Conservation (phyloP, 2,329 filamentous ascomycete genomes). For the Orbilia javanica region DNA sequence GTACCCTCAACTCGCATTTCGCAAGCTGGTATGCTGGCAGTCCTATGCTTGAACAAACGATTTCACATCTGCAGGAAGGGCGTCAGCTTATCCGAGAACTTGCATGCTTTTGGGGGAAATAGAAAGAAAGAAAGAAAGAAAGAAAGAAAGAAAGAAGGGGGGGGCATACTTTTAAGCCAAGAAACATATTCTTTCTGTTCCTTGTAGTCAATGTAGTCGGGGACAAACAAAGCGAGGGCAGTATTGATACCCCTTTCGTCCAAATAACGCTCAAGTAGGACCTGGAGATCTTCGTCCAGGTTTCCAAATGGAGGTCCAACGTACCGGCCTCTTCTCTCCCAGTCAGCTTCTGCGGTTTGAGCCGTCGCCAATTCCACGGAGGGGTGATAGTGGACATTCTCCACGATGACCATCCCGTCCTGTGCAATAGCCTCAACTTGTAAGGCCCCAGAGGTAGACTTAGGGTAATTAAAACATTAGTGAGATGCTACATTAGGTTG, state of each 20-base stretch:
- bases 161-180: constrained; percentile 79
- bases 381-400: constrained; percentile 89
- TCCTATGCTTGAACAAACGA: constrained; percentile 42
- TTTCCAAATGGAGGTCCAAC: constrained; percentile 92
- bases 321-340: constrained; percentile 82
- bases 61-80: constrained; percentile 34
- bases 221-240: constrained; percentile 87
- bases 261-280: constrained; percentile 90
- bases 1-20: background rate
- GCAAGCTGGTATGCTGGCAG: background rate
- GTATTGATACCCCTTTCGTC: constrained; percentile 93
- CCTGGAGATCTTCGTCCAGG: constrained; percentile 94
- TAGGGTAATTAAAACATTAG: background rate
- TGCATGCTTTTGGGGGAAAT: background rate
- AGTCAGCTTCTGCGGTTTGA: constrained; percentile 79
- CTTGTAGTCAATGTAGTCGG: constrained; percentile 97
- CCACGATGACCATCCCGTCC: constrained; percentile 86
- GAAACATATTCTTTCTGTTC: constrained; percentile 96
- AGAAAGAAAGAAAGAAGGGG: no score
- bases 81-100: constrained; percentile 5
- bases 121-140: no score
- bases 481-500: background rate
- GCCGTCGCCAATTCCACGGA: constrained; percentile 82
- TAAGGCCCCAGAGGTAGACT: constrained; percentile 77
- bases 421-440: constrained; percentile 87